A percentile compares a stretch with the other conserved stretches of the same genome.
These are phyloP conservation scores for Helichrysum umbraculigerum DNA, from an alignment of 129 eudicot genomes.

Conservation along the genomic window DNA sequence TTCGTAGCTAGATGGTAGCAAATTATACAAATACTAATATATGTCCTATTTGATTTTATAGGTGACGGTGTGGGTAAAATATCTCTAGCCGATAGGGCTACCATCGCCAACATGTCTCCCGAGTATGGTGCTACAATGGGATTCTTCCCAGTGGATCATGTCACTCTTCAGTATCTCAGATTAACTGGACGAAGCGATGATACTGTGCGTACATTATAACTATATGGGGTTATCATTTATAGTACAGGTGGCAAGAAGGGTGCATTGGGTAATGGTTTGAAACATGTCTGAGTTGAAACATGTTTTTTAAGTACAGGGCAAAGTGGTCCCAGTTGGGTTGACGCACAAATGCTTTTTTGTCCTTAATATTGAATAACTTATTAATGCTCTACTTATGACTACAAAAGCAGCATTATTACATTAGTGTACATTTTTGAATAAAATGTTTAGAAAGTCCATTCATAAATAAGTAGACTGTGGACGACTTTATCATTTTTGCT, in stretches of 20 bases:
- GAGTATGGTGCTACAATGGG: conserved; percentile 99
- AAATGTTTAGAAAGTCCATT: neutral
- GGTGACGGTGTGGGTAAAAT: conserved; percentile 85
- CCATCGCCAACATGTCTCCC: conserved; percentile 98
- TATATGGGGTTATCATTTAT: conserved; percentile 6
- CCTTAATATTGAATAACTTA: too few relatives aligned
- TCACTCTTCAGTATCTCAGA: conserved; percentile 82
- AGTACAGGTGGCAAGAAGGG: neutral
- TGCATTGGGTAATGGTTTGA: neutral
- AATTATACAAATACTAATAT: conserved; percentile 17
- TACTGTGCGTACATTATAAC: conserved; percentile 50
- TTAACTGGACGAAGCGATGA: conserved; percentile 96
- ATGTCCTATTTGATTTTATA: conserved; percentile 17
- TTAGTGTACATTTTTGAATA: too few relatives aligned
- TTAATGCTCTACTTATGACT: too few relatives aligned
- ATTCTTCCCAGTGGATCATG: conserved; percentile 96
- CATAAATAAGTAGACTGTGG: neutral
- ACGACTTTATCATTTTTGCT: neutral
- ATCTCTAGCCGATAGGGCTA: conserved; percentile 95
- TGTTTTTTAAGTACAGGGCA: too few relatives aligned
- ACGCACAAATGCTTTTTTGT: too few relatives aligned
- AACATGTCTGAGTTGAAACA: neutral
- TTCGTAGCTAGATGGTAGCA: neutral
- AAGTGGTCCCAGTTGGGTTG: too few relatives aligned
- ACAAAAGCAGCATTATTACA: neutral